Conservation (phyloP, 345 rosid genomes). For the Eucalyptus shirleyi region DNA sequence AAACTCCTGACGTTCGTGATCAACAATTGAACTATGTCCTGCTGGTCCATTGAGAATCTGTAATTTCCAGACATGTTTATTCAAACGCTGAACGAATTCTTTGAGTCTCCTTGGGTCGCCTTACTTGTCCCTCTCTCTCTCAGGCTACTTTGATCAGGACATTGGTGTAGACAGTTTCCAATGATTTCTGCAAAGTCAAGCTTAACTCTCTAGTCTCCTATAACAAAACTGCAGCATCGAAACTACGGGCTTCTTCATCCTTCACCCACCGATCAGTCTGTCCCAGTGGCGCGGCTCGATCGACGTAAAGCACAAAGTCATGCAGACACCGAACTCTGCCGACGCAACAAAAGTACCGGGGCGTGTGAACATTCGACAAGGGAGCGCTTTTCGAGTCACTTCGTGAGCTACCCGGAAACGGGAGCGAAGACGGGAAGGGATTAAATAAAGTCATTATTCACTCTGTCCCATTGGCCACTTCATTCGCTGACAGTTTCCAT, state of each 20-base stretch:
- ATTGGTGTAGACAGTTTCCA: not conserved
- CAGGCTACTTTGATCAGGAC: not conserved
- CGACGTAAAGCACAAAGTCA: not conserved
- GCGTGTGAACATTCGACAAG: not conserved
- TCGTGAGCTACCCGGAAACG: not conserved
- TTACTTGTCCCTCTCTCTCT: not conserved
- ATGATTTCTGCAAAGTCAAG: not conserved
- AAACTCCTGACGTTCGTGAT: constrained; percentile 27
- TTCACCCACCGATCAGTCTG: not conserved
- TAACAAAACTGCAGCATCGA: not conserved
- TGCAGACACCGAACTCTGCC: not conserved
- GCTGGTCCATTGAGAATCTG: constrained; percentile 30
- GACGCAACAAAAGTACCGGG: not conserved
- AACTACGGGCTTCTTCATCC: not conserved
- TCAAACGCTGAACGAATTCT: not conserved
- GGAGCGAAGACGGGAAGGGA: not conserved
- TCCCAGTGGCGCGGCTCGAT: not conserved
- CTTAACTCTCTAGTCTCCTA: not conserved
- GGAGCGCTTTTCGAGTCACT: not conserved
- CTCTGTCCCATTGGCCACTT: not conserved
- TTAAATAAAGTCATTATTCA: not conserved
- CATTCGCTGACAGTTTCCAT: not conserved
- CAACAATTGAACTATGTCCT: constrained; percentile 25
- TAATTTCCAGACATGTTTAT: constrained; percentile 20
- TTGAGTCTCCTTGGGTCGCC: not conserved